These are phyloP conservation scores for Skeletonema potamos DNA, from an alignment of 108 stramenopile genomes.

Conservation along the genomic window DNA sequence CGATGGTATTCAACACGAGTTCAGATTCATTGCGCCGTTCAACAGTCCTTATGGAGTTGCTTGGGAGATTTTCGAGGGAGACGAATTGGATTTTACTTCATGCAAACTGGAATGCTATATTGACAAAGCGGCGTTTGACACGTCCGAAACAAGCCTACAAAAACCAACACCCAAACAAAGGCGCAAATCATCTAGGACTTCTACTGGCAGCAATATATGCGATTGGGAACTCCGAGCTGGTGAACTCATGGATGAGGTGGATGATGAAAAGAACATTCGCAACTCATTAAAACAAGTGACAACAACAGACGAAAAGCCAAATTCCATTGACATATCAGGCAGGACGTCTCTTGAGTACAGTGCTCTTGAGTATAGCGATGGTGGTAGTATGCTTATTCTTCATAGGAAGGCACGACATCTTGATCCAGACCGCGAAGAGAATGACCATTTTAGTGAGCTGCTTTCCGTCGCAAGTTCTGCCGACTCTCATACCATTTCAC, in stretches of 20 bases:
- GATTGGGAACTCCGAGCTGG: slow-evolving; percentile 25
- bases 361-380: not conserved
- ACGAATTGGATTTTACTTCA: slow-evolving; percentile 18
- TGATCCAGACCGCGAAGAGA: not conserved
- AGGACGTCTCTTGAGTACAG: not conserved
- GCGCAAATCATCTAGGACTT: not conserved
- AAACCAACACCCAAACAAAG: not conserved
- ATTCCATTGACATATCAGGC: not conserved
- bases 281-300: no score
- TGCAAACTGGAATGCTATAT: slow-evolving; percentile 17
- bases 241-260: slow-evolving; percentile 6
- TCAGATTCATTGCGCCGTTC: slow-evolving; percentile 24
- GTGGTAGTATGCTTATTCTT: not conserved
- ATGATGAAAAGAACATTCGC: not conserved
- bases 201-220: not conserved
- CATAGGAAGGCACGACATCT: not conserved
- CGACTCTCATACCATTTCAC: not conserved
- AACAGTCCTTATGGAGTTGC: slow-evolving; percentile 4
- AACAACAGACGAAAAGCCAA: not conserved
- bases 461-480: slow-evolving; percentile 29
- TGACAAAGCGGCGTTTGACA: not conserved
- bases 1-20: slow-evolving; percentile 10
- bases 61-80: slow-evolving; percentile 18
- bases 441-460: slow-evolving; percentile 8
- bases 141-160: not conserved